Conservation (phyloP, 108 stramenopile genomes). For the Schizochytrium sp. region DNA sequence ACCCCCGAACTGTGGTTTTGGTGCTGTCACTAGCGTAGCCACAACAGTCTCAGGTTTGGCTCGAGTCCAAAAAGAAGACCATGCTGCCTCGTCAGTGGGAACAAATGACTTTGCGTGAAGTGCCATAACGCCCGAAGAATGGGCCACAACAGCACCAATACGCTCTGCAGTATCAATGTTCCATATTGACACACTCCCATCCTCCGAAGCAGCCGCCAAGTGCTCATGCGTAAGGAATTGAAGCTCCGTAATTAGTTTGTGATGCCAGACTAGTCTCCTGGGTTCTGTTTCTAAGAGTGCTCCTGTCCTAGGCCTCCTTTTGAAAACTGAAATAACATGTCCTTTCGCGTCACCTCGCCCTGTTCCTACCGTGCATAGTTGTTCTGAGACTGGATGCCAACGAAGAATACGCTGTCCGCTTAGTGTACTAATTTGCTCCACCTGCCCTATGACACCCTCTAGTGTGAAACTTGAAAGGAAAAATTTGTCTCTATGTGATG, state of each 20-base stretch:
- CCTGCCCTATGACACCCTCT: not conserved
- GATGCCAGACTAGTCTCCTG: slow-evolving; percentile 3
- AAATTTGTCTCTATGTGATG: not conserved
- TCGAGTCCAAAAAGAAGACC: slow-evolving; percentile 9
- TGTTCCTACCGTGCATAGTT: slow-evolving; percentile 26
- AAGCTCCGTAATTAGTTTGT: slow-evolving; percentile 17
- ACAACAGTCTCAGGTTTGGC: not conserved
- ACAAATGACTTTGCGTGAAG: not conserved
- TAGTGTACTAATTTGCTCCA: slow-evolving; percentile 17
- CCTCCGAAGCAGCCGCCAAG: slow-evolving; percentile 14
- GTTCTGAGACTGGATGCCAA: slow-evolving; percentile 10
- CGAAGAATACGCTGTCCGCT: slow-evolving; percentile 58
- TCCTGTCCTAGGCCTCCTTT: not conserved
- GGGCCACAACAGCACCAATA: not conserved
- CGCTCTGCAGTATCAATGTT: not conserved
- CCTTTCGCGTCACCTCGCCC: slow-evolving; percentile 50
- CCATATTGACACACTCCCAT: slow-evolving; percentile 18
- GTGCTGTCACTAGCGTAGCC: not conserved
- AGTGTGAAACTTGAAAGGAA: slow-evolving; percentile 19
- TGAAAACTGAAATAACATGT: slow-evolving; percentile 15
- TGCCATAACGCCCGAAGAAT: not conserved
- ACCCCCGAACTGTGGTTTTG: slow-evolving; percentile 25
- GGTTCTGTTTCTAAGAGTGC: not conserved
- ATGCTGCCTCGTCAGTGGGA: not conserved
- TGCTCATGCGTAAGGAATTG: slow-evolving; percentile 16